phyloP scores from a whole-genome alignment of 2,329 filamentous ascomycete genomes.

The Xylariaceae sp. region DNA sequence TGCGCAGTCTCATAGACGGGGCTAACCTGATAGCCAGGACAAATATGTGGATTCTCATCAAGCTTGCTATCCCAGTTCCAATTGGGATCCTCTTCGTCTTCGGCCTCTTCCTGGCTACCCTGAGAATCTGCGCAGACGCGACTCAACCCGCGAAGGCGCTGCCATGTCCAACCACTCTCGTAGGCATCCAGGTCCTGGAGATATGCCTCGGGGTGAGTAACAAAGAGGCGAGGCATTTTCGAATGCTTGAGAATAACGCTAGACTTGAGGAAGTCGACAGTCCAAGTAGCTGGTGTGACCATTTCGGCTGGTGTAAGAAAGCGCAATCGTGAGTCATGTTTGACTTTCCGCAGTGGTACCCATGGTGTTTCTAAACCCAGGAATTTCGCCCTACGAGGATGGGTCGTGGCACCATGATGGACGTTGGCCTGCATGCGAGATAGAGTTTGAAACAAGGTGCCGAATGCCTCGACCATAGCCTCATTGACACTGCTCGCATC shows the following conservation, averaged over 20 bases:
- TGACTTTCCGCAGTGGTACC: conserved; percentile 72
- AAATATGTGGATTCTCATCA: conserved; percentile 50
- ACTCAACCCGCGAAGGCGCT: conserved; percentile 59
- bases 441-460: conserved; percentile 47
- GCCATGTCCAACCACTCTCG: conserved; percentile 65
- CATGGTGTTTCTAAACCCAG: conserved; percentile 64
- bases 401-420: conserved; percentile 30
- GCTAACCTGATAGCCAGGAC: conserved; percentile 38
- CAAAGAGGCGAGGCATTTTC: conserved; percentile 62
- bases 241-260: conserved; percentile 70
- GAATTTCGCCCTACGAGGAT: conserved; percentile 40
- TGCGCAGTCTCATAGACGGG: conserved; percentile 40
- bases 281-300: conserved; percentile 68
- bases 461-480: conserved; percentile 61
- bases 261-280: conserved; percentile 64
- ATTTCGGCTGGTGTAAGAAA: conserved; percentile 70
- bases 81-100: conserved; percentile 60
- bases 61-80: conserved; percentile 65
- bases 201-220: conserved; percentile 73
- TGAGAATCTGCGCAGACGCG: conserved; percentile 49
- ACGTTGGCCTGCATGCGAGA: conserved; percentile 32
- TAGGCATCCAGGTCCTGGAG: conserved; percentile 58
- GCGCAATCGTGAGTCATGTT: conserved; percentile 67
- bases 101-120: conserved; percentile 46
- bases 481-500: conserved; percentile 66